A percentile compares a stretch with the other conserved stretches of the same genome.
These are phyloP conservation scores for Lecanicillium sp. DNA, from an alignment of 2,329 filamentous ascomycete species.

Conservation along the genomic window DNA sequence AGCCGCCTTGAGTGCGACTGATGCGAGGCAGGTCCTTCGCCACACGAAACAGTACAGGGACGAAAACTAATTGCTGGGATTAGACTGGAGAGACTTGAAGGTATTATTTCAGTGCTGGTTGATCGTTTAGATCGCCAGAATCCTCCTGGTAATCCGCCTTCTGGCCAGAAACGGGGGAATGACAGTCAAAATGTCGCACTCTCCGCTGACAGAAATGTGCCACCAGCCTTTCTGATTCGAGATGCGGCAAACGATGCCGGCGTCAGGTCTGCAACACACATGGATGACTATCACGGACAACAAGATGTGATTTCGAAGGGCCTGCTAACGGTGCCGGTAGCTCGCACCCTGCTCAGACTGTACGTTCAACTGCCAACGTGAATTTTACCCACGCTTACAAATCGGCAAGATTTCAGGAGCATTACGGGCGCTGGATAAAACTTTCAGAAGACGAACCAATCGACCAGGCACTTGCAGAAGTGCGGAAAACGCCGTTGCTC, in stretches of 20 bases:
- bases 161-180: too few species aligned
- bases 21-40: too few species aligned
- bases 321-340: constrained; percentile 11
- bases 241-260: constrained; percentile 18
- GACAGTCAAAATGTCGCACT: too few species aligned
- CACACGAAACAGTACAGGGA: too few species aligned
- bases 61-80: too few species aligned
- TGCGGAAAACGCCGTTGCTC: constrained; percentile 14
- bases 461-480: constrained; percentile 7
- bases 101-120: too few species aligned
- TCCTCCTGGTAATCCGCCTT: too few species aligned
- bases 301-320: constrained; percentile 16
- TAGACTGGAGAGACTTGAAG: too few species aligned
- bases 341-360: constrained; percentile 14
- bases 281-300: neutral
- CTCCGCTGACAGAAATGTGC: constrained; percentile 11
- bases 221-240: constrained; percentile 19
- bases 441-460: constrained; percentile 13
- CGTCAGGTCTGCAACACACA: constrained; percentile 12
- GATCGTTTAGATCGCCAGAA: too few species aligned
- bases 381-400: constrained; percentile 2
- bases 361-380: constrained; percentile 5
- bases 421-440: constrained; percentile 20
- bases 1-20: too few species aligned
- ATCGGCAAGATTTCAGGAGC: constrained; percentile 14